Conservation (phyloP, 2,329 filamentous ascomycete genomes). For the Pseudopyrenochaeta lycopersici region DNA sequence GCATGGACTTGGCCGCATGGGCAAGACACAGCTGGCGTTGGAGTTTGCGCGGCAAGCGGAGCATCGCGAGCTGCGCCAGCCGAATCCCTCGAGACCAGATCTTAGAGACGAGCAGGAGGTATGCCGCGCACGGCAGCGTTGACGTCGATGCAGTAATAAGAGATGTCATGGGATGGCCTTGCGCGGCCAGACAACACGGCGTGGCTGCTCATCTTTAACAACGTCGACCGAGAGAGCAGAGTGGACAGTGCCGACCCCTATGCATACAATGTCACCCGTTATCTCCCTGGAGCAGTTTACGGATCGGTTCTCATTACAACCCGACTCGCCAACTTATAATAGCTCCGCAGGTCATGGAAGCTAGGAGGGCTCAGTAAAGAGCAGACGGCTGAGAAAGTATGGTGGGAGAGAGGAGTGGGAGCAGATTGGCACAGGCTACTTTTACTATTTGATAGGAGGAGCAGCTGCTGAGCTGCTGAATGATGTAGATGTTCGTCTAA, state of each 20-base stretch:
- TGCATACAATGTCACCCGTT: slow-evolving; percentile 22
- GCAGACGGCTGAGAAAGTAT: too few relatives aligned
- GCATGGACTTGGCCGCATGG: slow-evolving; percentile 33
- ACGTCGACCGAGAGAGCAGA: slow-evolving; percentile 31
- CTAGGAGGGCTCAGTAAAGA: too few relatives aligned
- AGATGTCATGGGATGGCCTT: slow-evolving; percentile 27
- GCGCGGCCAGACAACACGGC: slow-evolving; percentile 17
- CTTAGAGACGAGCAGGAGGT: slow-evolving; percentile 19
- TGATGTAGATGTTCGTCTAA: too few relatives aligned
- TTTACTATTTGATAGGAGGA: too few relatives aligned
- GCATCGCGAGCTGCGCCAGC: slow-evolving; percentile 25
- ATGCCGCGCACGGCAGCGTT: slow-evolving; percentile 11
- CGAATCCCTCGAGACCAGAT: slow-evolving; percentile 26
- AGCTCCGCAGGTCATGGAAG: too few relatives aligned
- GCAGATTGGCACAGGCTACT: too few relatives aligned
- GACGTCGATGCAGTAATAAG: slow-evolving; percentile 25
- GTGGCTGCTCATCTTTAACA: slow-evolving; percentile 32
- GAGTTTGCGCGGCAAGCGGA: slow-evolving; percentile 32
- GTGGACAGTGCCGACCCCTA: too few relatives aligned
- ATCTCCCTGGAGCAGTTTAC: slow-evolving; percentile 24
- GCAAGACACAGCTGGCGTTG: slow-evolving; percentile 35
- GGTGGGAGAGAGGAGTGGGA: too few relatives aligned
- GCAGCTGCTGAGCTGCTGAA: too few relatives aligned
- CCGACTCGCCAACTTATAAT: too few relatives aligned
- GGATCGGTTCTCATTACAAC: slow-evolving; percentile 32